phyloP scores from a whole-genome alignment of 2,329 filamentous ascomycete species.

The Elsinoe australis region DNA sequence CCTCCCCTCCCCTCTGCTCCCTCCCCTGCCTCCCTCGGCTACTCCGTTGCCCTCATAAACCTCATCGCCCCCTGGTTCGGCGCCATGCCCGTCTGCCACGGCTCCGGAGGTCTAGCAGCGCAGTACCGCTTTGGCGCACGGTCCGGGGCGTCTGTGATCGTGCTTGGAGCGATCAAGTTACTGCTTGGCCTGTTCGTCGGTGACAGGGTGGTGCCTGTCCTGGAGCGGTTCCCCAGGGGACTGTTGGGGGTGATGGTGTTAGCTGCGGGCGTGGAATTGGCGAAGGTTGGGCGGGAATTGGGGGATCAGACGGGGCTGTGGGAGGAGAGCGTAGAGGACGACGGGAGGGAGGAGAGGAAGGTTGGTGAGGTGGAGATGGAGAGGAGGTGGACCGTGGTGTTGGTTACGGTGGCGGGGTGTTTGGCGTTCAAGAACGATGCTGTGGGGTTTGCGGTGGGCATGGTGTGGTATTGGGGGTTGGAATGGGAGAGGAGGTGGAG shows the following conservation, averaged over 20 bases:
- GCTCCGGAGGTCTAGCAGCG: conserved; percentile 80
- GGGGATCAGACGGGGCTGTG: conserved; percentile 37
- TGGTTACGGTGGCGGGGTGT: conserved; percentile 74
- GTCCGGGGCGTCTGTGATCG: conserved; percentile 72
- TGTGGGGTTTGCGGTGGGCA: conserved; percentile 74
- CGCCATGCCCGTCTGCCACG: conserved; percentile 92
- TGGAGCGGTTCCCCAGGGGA: conserved; percentile 65
- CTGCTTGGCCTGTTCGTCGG: conserved; percentile 68
- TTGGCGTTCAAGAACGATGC: conserved; percentile 86
- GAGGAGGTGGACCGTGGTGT: conserved; percentile 80
- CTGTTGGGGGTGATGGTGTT: conserved; percentile 83
- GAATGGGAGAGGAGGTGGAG: conserved; percentile 59
- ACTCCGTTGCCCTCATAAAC: conserved; percentile 80
- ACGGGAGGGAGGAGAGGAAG: conserved; percentile 21
- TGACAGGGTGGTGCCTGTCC: conserved; percentile 60
- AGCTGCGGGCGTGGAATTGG: conserved; percentile 79
- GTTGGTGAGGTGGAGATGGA: conserved; percentile 49
- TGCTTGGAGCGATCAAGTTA: conserved; percentile 71
- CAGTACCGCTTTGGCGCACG: conserved; percentile 88
- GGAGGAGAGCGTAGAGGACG: conserved; percentile 49
- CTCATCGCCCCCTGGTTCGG: conserved; percentile 82
- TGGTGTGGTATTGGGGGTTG: conserved; percentile 63
- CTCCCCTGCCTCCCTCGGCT: conserved; percentile 65
- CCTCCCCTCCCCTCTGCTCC: conserved; percentile 51
- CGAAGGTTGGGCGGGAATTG: conserved; percentile 28